Evolutionary conservation across 1,139 yeast species (phyloP).

Genomic region (Meyerozyma smithsonii): DNA sequence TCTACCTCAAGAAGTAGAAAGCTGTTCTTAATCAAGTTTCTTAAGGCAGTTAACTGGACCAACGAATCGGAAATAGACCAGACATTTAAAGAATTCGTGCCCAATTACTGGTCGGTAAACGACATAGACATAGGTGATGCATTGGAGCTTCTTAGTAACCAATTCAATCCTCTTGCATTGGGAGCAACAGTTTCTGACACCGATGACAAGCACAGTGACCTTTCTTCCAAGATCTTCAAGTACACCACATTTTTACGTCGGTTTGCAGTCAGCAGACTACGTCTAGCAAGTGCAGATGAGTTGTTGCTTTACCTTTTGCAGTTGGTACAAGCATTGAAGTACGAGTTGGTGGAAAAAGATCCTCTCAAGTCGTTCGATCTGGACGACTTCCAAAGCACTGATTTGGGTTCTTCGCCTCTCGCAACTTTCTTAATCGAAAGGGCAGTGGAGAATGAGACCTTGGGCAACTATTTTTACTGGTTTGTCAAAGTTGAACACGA

Average conservation of each 20-base stretch:
- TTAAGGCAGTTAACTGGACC: slow-evolving; percentile 85
- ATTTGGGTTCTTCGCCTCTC: slow-evolving; percentile 47
- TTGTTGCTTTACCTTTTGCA: slow-evolving; percentile 79
- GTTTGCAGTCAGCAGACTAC: slow-evolving; percentile 82
- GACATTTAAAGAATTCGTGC: slow-evolving; percentile 56
- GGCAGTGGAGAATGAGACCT: slow-evolving; percentile 57
- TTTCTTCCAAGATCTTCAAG: slow-evolving; percentile 23
- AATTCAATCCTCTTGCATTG: slow-evolving; percentile 44
- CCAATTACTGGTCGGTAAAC: slow-evolving; percentile 47
- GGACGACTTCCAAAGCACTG: slow-evolving; percentile 9
- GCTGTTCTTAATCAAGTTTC: slow-evolving; percentile 75
- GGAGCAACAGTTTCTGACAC: slow-evolving; percentile 15
- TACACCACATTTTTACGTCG: slow-evolving; percentile 51
- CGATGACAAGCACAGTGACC: slow-evolving; percentile 3
- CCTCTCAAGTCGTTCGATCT: neutral
- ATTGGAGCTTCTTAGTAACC: slow-evolving; percentile 76
- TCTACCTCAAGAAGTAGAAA: slow-evolving; percentile 22
- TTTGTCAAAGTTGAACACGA: slow-evolving; percentile 82
- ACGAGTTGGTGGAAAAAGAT: slow-evolving; percentile 36
- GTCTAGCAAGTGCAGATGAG: slow-evolving; percentile 75
- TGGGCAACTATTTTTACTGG: slow-evolving; percentile 90
- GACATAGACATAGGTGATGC: slow-evolving; percentile 92
- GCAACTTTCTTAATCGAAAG: slow-evolving; percentile 76
- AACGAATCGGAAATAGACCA: slow-evolving; percentile 77
- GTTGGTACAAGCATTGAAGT: slow-evolving; percentile 86